phyloP scores from a whole-genome alignment of 139 green algal species.

The Chlamydomonas eustigma region DNA sequence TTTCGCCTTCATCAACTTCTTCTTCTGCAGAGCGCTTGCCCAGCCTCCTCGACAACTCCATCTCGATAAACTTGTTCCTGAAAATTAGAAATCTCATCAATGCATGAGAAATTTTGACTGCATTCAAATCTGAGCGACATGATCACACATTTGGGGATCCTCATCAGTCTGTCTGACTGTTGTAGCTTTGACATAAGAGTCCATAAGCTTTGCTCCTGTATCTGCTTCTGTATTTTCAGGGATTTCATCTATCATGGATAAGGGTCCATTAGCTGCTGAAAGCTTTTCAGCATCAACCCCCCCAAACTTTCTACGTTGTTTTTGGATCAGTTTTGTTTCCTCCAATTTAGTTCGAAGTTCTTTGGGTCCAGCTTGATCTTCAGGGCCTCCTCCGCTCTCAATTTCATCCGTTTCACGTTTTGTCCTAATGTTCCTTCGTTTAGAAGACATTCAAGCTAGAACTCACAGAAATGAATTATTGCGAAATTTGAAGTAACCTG shows the following conservation, averaged over 20 bases:
- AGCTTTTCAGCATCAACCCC: slow-evolving; percentile 36
- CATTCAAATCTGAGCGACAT: too few relatives aligned
- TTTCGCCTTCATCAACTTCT: slow-evolving; percentile 16
- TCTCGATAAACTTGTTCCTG: slow-evolving; percentile 66
- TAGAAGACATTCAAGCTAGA: slow-evolving; percentile 1
- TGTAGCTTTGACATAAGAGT: slow-evolving; percentile 32
- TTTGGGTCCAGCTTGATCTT: background rate
- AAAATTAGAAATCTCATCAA: too few relatives aligned
- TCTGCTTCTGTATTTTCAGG: slow-evolving; percentile 18
- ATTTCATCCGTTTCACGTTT: background rate
- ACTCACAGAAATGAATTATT: too few relatives aligned
- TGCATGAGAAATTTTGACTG: too few relatives aligned
- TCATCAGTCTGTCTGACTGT: slow-evolving; percentile 21
- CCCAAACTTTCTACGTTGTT: slow-evolving; percentile 46
- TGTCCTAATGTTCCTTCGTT: slow-evolving; percentile 5
- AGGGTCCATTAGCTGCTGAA: background rate
- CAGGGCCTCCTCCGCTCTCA: background rate
- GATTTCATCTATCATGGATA: slow-evolving; percentile 1
- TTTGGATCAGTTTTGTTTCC: slow-evolving; percentile 62
- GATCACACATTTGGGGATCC: slow-evolving; percentile 28
- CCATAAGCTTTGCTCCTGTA: slow-evolving; percentile 20
- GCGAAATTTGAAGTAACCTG: too few relatives aligned
- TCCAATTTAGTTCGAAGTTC: slow-evolving; percentile 27
- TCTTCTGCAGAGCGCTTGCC: slow-evolving; percentile 31
- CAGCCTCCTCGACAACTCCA: slow-evolving; percentile 61